A percentile compares a stretch with the other conserved stretches of the same genome.
These are phyloP conservation scores for Mycena amicta DNA, from an alignment of 768 basidiomycete species.

Conservation along the genomic window DNA sequence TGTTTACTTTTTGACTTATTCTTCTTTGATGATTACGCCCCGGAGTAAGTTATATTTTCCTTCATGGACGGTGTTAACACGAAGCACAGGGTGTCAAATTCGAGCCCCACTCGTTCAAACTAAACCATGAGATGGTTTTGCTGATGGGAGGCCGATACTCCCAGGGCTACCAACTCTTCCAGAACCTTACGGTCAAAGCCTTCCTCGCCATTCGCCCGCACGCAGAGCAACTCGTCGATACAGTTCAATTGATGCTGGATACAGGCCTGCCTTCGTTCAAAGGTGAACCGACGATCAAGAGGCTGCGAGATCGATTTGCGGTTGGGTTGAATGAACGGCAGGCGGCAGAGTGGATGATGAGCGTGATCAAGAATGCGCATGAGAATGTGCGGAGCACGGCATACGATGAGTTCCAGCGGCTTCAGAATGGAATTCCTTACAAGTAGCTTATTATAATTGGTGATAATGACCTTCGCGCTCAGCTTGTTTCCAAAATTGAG, in stretches of 20 bases:
- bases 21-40: slow-evolving; percentile 52
- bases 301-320: slow-evolving; percentile 86
- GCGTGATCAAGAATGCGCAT: slow-evolving; percentile 86
- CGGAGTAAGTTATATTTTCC: slow-evolving; percentile 49
- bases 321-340: slow-evolving; percentile 81
- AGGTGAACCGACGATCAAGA: slow-evolving; percentile 87
- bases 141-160: slow-evolving; percentile 96
- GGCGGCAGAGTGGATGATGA: slow-evolving; percentile 93
- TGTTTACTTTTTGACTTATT: slow-evolving; percentile 23
- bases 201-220: slow-evolving; percentile 97
- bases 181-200: slow-evolving; percentile 91
- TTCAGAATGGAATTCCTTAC: slow-evolving; percentile 48
- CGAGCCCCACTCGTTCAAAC: slow-evolving; percentile 96
- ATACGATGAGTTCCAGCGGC: slow-evolving; percentile 95
- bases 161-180: slow-evolving; percentile 93
- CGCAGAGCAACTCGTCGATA: slow-evolving; percentile 85
- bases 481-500: background rate
- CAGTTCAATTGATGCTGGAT: slow-evolving; percentile 91
- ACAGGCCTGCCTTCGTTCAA: slow-evolving; percentile 97
- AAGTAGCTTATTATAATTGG: slow-evolving; percentile 27
- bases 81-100: slow-evolving; percentile 91
- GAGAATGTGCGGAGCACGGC: slow-evolving; percentile 93
- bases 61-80: slow-evolving; percentile 10
- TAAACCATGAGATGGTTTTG: slow-evolving; percentile 98
- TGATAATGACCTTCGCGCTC: background rate